These are phyloP conservation scores for Leccinum fuscescens DNA, from an alignment of 1,284 basidiomycete genomes.

Conservation along the genomic window DNA sequence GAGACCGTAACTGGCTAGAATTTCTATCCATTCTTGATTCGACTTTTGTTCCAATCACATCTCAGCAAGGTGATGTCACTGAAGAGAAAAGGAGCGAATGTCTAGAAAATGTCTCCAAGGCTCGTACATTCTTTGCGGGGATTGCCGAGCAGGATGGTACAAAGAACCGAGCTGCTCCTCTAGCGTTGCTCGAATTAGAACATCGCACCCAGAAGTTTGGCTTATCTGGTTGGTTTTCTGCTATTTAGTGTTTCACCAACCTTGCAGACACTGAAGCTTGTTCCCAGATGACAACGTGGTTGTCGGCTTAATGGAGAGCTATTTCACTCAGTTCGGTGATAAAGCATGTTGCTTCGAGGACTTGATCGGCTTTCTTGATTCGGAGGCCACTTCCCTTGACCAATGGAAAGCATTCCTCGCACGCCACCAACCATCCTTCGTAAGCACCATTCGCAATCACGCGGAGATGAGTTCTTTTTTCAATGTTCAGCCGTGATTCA, in stretches of 20 bases:
- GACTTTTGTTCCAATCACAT: conserved; percentile 47
- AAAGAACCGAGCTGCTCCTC: conserved; percentile 68
- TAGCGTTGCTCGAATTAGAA: conserved; percentile 74
- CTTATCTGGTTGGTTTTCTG: conserved; percentile 37
- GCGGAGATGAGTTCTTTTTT: conserved; percentile 13
- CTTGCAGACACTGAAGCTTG: conserved; percentile 8
- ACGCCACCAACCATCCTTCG: conserved; percentile 45
- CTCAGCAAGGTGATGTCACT: conserved; percentile 22
- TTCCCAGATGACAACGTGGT: conserved; percentile 44
- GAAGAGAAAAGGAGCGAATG: conserved; percentile 35
- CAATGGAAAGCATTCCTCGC: conserved; percentile 60
- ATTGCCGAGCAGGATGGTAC: conserved; percentile 53
- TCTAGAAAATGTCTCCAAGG: conserved; percentile 41
- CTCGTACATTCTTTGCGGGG: conserved; percentile 51
- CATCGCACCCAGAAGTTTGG: conserved; percentile 49
- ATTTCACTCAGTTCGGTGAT: conserved; percentile 71
- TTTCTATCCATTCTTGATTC: conserved; percentile 72
- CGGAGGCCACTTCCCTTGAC: conserved; percentile 46
- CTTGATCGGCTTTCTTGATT: conserved; percentile 59
- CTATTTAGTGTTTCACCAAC: background rate
- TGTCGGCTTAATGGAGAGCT: conserved; percentile 54
- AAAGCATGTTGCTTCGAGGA: conserved; percentile 88
- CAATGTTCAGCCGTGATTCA: conserved; percentile 27
- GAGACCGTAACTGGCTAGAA: conserved; percentile 82
- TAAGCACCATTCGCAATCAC: conserved; percentile 35